Base-by-base conservation (phyloP, 2,329 filamentous ascomycete species). In the Zymoseptoria brevis region DNA sequence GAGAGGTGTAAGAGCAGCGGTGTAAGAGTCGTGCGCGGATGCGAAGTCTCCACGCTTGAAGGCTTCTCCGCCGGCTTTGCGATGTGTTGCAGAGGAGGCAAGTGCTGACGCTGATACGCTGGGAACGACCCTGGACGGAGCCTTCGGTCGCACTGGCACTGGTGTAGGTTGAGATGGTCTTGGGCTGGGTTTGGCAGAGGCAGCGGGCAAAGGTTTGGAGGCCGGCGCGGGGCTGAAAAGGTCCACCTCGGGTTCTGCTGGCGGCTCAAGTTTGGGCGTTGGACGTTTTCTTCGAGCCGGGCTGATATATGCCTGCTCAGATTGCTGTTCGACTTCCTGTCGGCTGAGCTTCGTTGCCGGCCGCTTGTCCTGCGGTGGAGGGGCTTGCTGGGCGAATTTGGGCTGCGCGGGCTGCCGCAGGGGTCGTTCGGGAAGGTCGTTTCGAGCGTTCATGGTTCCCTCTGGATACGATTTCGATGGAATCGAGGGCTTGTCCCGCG, bases 21-120 rank as follows among this genome's bases (percentile, higher is more conserved):
- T 85, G 73, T 97, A 99, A 0, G 88, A 87, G 19, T 85, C 80
- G 68, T 96, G 90, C 0, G 94, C 94, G 8, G 88, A 83, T 19
- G 89, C 87, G 73, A 90, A 99, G 73, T 99, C 94, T 35, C 94
- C 94, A 41, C 90, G 85, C 75, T 96, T 97, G 77, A 96, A 97
- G 64, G 95, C 89, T 56, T 88, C 87, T 8, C 91, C 90, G 19
- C 93, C 94, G 63, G 87, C 86, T 53, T 87, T 81, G 13, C 94
- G 88, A 68, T 94, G 84, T 53, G 84, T 81, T n/a, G 87, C 87
- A 8, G 90, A 96, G 3, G 84, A 84, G 63, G 87, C 83, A 19
- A 96, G 79, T 0, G 87, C 86, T 6, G 85, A 81, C 1, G 86
- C 76, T 3, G 89, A 86, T 11, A 95, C 78, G 1, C 81, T 71